phyloP scores from a whole-genome alignment of 805 yeast genomes.

The Lipomyces kockii region DNA sequence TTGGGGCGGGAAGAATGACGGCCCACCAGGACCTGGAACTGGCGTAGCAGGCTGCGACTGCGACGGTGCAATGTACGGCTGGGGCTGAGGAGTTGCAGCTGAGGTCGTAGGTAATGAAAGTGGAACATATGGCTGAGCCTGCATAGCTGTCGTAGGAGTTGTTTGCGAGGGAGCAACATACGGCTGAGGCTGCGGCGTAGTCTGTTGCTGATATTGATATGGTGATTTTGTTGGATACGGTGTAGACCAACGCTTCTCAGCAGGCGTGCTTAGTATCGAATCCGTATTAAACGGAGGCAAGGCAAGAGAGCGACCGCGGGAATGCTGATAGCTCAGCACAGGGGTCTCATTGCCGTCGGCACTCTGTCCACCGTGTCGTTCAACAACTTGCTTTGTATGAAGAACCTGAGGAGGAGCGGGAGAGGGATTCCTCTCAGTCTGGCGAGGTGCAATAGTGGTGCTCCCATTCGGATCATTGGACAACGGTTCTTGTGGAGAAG shows the following conservation, averaged over 20 bases:
- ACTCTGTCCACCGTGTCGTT: background rate
- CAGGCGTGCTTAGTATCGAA: background rate
- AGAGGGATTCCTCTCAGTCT: background rate
- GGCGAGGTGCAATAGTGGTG: background rate
- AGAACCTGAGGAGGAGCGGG: background rate
- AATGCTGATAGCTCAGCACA: background rate
- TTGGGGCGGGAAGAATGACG: background rate
- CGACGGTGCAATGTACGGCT: constrained; percentile 5
- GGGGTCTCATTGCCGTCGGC: background rate
- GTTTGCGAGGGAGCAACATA: background rate
- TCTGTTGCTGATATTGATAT: background rate
- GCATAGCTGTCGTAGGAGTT: background rate
- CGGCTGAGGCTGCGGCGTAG: constrained; percentile 2
- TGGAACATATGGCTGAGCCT: background rate
- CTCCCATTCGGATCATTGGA: background rate
- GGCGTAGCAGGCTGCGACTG: background rate
- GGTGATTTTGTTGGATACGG: background rate
- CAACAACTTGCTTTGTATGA: background rate
- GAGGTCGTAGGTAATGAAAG: background rate
- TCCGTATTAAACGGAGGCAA: background rate
- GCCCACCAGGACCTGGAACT: background rate
- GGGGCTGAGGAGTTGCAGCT: background rate
- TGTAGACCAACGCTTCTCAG: constrained; percentile 4
- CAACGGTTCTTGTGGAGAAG: background rate
- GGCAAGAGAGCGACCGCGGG: constrained; percentile 4